Evolutionary conservation across 441 rosid genomes (phyloP), one percentile per base, ranked within the genome.

Genomic region (Biscutella laevigata): DNA sequence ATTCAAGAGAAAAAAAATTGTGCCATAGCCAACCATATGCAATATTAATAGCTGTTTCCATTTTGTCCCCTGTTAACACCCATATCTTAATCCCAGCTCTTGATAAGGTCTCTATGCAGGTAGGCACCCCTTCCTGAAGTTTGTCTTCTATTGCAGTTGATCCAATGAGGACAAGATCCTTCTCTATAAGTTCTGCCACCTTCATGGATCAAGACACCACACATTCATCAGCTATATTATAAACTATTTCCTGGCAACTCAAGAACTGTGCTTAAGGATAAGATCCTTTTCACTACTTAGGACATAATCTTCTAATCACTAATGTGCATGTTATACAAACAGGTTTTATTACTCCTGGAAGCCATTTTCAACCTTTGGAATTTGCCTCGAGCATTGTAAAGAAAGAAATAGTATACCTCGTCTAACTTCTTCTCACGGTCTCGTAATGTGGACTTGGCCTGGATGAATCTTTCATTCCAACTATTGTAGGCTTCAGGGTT

Each of bases 81-180:
- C 99, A 94, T 53, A 94, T 88, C 81, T 94, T 94, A 63, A 94
- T 94, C 66, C 99, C 99, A 68, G 99, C 99, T 76, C 75, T 83
- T 33, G 96, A 74, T 70, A 94, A 96, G 66, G 96, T 94, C 74
- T 94, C 90, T 64, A 94, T 94, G 74, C 99, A 94, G 73, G 58
- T 62, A 38, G 99, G 99, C 22, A 94, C 99, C 64, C 98, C 99
- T 77, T 94, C 99, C 73, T 94, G 99, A 74, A 94, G 98, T 60
- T 94, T 94, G 75, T 94, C 99, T 82, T 94, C 99, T 70, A 94
- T 94, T n/a, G 99, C 99, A 62, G 99, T 94, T 67, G 78, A 67
- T 24, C 99, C 99, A 62, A 94, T 94, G 76, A 94, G 74, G 67
- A 66, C 63, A 58, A 94, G 95, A 68, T 94, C 90, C 71, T 82